A percentile compares a stretch with the other conserved stretches of the same genome.
phyloP scores from a whole-genome alignment of 2,329 filamentous ascomycete genomes.

The Pestalotiopsis fici region DNA sequence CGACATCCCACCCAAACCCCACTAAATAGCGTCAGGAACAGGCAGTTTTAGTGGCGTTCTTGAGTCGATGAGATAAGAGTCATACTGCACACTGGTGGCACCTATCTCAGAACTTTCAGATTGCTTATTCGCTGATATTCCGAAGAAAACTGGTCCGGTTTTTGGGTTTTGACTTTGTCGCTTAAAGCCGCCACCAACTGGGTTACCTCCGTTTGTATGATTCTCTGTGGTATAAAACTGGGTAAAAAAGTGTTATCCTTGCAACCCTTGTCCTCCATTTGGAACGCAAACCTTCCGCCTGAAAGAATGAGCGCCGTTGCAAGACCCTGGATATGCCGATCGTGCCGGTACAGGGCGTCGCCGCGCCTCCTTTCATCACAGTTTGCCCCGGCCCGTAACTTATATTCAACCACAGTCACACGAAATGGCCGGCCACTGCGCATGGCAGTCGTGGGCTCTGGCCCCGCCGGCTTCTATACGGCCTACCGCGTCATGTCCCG shows the following conservation, averaged over 20 bases:
- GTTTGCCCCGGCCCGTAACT: slow-evolving; percentile 8
- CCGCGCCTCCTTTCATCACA: slow-evolving; percentile 5
- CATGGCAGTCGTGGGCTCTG: slow-evolving; percentile 88
- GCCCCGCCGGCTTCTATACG: slow-evolving; percentile 94
- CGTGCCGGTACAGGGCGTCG: slow-evolving; percentile 22
- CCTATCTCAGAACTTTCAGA: not conserved
- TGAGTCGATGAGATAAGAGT: not conserved
- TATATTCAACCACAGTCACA: slow-evolving; percentile 23
- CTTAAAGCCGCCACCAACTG: not conserved
- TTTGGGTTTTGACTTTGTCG: not conserved
- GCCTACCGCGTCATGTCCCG: slow-evolving; percentile 82
- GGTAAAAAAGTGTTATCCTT: not conserved
- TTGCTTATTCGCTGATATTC: slow-evolving; percentile 14
- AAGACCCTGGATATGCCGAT: slow-evolving; percentile 26
- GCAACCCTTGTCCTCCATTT: not conserved
- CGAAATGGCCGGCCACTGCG: slow-evolving; percentile 59
- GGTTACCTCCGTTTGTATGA: not conserved
- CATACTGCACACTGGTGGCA: not conserved
- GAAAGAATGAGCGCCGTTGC: slow-evolving; percentile 21
- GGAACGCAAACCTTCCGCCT: not conserved
- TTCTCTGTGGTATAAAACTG: not conserved
- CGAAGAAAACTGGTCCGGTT: not conserved
- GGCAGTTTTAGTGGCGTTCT: not conserved
- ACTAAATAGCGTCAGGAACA: not conserved
- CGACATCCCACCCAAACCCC: not conserved